Evolutionary conservation across 2,329 filamentous ascomycete genomes (phyloP), one percentile per base, ranked within the genome.

Genomic region (Orbilia quercus): DNA sequence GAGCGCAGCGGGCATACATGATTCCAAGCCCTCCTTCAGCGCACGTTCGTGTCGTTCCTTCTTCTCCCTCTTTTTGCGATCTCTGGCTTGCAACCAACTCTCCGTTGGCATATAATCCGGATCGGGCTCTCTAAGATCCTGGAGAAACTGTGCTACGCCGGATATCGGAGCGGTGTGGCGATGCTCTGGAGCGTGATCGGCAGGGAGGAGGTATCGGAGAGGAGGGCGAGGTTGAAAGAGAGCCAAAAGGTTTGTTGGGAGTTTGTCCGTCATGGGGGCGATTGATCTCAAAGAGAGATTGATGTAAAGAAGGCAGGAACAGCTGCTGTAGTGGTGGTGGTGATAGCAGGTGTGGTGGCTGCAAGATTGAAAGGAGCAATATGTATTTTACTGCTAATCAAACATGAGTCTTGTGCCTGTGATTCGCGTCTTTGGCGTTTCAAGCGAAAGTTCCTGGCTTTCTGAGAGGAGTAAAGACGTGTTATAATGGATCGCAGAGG

Each of bases 181-280:
- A 76, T 93, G 87, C 82, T 95, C 91, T 9, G 93, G 90, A 75
- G 93, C 87, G 80, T 91, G 85, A 82, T 98, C 94, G 77, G 86
- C 85, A 5, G 92, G 91, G 73, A 90, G 90, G 73, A 96, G 88
- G 86, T 91, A 98, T 82, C 92, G 90, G 80, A 98, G 84, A 71
- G 94, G 90, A 78, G 95, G 95, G 72, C 95, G 91, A 80, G 95
- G 91, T 82, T 94, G 91, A 84, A 99, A 99, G 77, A 98, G 91
- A 82, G 91, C 91, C 78, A 98, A 86, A 71, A 98, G 87, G 80
- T 96, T 94, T 64, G 91, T 91, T 69, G 95, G 94, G 18, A 99
- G 90, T 82, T 96, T 95, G 85, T 97, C 94, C 55, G 95, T 98
- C 95, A 98, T 99, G 78, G 84, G 78, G 58, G 50, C 23, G 40